Evolutionary conservation across 495 filamentous ascomycete genomes (phyloP), one percentile per base, ranked within the genome.

Genomic region (Penicillium pulvis): DNA sequence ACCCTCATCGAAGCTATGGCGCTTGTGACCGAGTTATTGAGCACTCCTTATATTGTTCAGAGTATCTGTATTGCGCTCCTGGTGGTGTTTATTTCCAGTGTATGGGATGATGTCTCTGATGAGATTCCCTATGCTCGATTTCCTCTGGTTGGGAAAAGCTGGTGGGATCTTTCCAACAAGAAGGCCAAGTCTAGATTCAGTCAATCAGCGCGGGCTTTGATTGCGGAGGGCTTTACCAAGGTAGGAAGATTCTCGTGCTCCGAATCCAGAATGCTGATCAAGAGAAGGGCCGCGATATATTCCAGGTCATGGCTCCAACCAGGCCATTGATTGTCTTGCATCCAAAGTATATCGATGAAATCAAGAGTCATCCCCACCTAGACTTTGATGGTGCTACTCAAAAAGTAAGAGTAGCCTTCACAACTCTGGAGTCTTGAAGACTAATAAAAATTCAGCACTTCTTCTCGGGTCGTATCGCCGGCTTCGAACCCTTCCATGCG

Each of bases 281-380:
- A 31, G 7, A 6, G 48, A 23, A 76, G 68, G 70, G 70, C 3
- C 54, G 50, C 44, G 60, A 59, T 51, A 71, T 73, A 12, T 81
- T 80, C 54, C 79, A 81, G 50, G 60, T 77, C 26, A 67, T 75
- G 45, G 72, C 65, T 4, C 47, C 65, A 0, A 66, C 64, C 31
- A 59, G 61, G 9, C 72, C 72, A 1, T 59, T 76, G 50, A 61
- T 83, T 47, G 58, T 83, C 39, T 53, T 83, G 43, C 77, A 80
- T 9, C 79, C 77, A n/a, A 70, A 65, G 46, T 79, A 74, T 60
- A 71, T 80, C 14, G 71, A 82, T 39, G 81, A 83, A 62, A 59
- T 82, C 50, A 81, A 81, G 56, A 80, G 69, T 55, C 63, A 81
- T 36, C 67, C 71, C 6, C 31, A 70, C 36, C 56, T 74, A 11